phyloP scores from a whole-genome alignment of 1,139 yeast species.

The Nakaseomyces kungkrabaensis region DNA sequence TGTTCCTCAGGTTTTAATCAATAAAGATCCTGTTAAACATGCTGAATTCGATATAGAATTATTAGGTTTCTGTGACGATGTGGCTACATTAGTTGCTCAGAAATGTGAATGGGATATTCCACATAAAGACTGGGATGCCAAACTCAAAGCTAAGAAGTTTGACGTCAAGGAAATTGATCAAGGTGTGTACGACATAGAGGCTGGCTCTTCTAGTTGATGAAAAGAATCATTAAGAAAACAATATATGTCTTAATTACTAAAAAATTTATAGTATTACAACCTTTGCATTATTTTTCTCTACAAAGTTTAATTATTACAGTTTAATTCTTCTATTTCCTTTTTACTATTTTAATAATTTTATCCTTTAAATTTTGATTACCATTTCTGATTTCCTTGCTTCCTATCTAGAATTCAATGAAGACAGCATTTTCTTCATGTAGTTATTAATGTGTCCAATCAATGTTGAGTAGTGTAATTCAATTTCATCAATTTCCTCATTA shows the following conservation, averaged over 20 bases:
- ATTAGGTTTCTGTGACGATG: conserved; percentile 83
- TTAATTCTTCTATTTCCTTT: not conserved
- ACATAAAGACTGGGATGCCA: conserved; percentile 37
- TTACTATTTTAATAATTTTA: no score
- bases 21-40: conserved; percentile 67
- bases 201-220: conserved; percentile 1
- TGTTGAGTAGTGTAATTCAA: conserved; percentile 23
- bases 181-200: conserved; percentile 18
- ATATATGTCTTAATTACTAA: not conserved
- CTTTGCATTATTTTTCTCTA: not conserved
- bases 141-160: conserved; percentile 15
- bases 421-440: conserved; percentile 23
- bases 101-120: conserved; percentile 59
- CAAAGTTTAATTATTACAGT: conserved; percentile 1
- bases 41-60: conserved; percentile 72
- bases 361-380: not conserved
- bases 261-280: not conserved
- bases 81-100: conserved; percentile 54
- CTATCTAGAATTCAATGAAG: conserved; percentile 8
- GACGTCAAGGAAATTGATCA: conserved; percentile 18
- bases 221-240: not conserved
- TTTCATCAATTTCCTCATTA: conserved; percentile 18
- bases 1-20: conserved; percentile 77
- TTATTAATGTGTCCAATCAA: conserved; percentile 22
- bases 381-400: not conserved